Evolutionary conservation across 192 early-diverging fungal genomes (phyloP), one percentile per base, ranked within the genome.

Genomic region (Coemansia sp.): DNA sequence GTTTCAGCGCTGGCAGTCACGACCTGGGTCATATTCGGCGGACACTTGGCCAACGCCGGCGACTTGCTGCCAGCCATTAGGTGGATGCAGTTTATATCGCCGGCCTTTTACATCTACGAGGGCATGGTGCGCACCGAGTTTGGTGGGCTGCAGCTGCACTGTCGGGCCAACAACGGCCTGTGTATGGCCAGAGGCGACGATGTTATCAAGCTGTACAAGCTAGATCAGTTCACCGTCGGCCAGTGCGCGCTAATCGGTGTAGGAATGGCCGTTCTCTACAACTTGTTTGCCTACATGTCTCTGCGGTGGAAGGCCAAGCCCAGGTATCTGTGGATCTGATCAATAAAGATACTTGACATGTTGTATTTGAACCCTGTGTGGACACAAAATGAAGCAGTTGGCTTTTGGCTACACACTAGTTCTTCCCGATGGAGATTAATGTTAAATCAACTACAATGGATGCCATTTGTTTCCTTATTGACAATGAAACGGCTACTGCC

Each of bases 11-110:
- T 82, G 40, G 57, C 65, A 5, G 56, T 82, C 9, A 75, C 68
- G 0, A 75, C 76, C 6, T 75, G 76, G 67, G 63, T 82, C 2
- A 63, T 82, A 19, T 82, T 75, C 54, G 76, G 75, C 21, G 81
- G 75, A n/a, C 72, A 82, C 29, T 34, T 82, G 53, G 76, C 72
- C 8, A 78, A 78, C 24, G 66, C 72, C 4, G 76, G 75, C 58
- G 76, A 78, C 10, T 35, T 82, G 32, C 50, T 77, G 19, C 75
- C 81, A 0, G 81, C 61, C 29, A 72, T 77, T 15, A 69, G 62
- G 19, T 82, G 81, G 81, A 78, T 82, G 64, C 81, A 77, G 57
- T 82, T 69, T 36, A 68, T 82, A 7, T 78, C 81, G 36, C 68
- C 68, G 1, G 68, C 75, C 1, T 72, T 71, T 37, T 82, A 82